Base-by-base conservation (phyloP, 176 grass and related monocot species). In the Oropetium thomaeum region DNA sequence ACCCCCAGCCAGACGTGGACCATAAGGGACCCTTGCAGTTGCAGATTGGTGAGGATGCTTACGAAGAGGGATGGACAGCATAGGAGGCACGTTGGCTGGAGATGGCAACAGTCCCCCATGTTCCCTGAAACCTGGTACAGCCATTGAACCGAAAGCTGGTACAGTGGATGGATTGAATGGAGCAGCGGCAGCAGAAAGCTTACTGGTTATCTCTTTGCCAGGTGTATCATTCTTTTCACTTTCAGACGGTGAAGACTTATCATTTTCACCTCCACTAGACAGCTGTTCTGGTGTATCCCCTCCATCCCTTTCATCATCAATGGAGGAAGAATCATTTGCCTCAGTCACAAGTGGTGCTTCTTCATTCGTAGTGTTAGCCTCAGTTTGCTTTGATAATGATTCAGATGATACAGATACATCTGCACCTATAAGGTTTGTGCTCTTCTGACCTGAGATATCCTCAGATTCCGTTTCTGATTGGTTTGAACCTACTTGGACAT, bases 21-120 rank as follows among this genome's bases (percentile, higher is more conserved):
- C 95, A 29, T 98, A 98, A 82, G 95, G 95, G 16, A 98, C 89
- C 69, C 95, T 98, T 69, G 95, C 71, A 8, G 95, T 98, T 58
- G 95, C 95, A 87, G 91, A 98, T 58, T 98, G 91, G 75, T 98
- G 91, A 72, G 89, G 95, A 65, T 94, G 91, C 79, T 94, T 98
- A 74, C 91, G 90, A 20, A 94, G 61, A 81, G 91, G 88, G 71
- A 98, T 79, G 31, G 84, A 87, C 71, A 98, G 53, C 84, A 94
- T 94, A 22, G 91, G 95, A 51, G 89, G 81, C 30, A 94, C 80
- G 79, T 85, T 98, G 52, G 86, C 71, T 34, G 95, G 95, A 6
- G 90, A 90, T 64, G 95, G 91, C 81, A 98, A 78, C 67, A 98
- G 70, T 57, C 95, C 95, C 76, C 95, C 91, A 71, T 94, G 91